Conservation (phyloP, 83 land plant species). For the Picea abies region DNA sequence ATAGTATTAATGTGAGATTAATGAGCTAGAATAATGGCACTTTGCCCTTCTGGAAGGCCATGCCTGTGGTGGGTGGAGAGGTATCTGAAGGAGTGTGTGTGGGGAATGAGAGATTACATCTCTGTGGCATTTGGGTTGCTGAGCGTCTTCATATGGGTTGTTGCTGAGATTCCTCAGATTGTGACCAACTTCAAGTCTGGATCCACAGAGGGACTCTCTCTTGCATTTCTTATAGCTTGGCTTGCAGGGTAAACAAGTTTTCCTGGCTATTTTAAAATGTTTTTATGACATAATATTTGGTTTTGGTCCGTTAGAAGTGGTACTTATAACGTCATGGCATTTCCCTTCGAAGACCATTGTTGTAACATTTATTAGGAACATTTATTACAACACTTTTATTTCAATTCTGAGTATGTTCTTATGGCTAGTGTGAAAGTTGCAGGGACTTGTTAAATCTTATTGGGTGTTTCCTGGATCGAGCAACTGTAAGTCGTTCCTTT, state of each 20-base stretch:
- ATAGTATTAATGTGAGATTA: no score
- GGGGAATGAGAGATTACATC: background rate
- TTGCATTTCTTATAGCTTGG: conserved; percentile 7
- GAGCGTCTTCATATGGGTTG: background rate
- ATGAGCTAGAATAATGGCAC: background rate
- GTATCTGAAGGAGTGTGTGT: background rate
- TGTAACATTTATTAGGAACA: background rate
- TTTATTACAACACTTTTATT: background rate
- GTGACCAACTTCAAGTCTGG: background rate
- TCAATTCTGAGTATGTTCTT: background rate
- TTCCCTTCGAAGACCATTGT: background rate
- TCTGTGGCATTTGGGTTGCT: conserved; percentile 6
- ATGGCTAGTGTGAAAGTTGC: background rate
- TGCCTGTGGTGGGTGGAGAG: conserved; percentile 1
- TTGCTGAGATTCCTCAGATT: conserved; percentile 16
- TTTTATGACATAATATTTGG: background rate
- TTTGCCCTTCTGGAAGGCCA: background rate
- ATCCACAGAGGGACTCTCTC: conserved; percentile 9
- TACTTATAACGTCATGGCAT: background rate
- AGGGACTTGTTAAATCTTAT: conserved; percentile 17
- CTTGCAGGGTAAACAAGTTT: background rate
- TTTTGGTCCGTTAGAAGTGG: background rate
- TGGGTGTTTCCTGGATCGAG: conserved; percentile 11
- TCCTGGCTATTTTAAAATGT: background rate
- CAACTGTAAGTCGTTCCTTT: background rate